phyloP scores from a whole-genome alignment of 805 yeast species.

The Candida yuanshanica region DNA sequence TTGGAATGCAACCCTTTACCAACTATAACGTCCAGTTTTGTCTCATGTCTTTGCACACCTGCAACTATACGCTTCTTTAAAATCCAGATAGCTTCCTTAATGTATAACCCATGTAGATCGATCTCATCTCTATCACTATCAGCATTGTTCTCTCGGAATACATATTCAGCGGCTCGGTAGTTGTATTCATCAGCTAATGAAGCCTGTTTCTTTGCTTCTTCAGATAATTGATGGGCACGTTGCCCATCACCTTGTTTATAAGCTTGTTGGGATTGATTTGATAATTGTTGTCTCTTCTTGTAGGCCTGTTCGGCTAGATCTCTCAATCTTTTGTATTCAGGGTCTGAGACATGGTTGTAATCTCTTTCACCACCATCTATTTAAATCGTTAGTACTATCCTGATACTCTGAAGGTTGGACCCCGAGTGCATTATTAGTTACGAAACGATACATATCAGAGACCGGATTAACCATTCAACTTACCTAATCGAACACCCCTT shows the following conservation, averaged over 20 bases:
- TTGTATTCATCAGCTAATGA: constrained; percentile 64
- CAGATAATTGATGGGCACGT: constrained; percentile 67
- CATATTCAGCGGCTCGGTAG: constrained; percentile 82
- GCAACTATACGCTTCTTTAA: constrained; percentile 69
- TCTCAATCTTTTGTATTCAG: constrained; percentile 57
- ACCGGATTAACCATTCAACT: background rate
- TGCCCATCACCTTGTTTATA: constrained; percentile 68
- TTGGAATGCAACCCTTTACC: constrained; percentile 89
- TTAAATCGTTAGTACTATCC: constrained; percentile 15
- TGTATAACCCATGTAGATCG: constrained; percentile 88
- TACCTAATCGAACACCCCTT: constrained; percentile 6
- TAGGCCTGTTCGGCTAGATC: constrained; percentile 63
- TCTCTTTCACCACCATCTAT: constrained; percentile 8
- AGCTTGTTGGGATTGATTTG: constrained; percentile 71
- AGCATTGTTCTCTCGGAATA: constrained; percentile 79
- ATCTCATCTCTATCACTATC: constrained; percentile 85
- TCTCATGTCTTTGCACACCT: constrained; percentile 52
- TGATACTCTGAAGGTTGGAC: background rate
- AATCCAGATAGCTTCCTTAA: constrained; percentile 79
- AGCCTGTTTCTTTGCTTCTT: constrained; percentile 55
- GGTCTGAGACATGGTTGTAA: constrained; percentile 14
- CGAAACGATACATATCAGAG: background rate
- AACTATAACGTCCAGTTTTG: constrained; percentile 72
- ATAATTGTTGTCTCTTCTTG: constrained; percentile 46
- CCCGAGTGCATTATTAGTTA: background rate